Percentiles rank a stretch among this genome's conserved stretches.
These are phyloP conservation scores for Rhododendron simsii DNA, from an alignment of 148 eudicot genomes.

Conservation along the genomic window DNA sequence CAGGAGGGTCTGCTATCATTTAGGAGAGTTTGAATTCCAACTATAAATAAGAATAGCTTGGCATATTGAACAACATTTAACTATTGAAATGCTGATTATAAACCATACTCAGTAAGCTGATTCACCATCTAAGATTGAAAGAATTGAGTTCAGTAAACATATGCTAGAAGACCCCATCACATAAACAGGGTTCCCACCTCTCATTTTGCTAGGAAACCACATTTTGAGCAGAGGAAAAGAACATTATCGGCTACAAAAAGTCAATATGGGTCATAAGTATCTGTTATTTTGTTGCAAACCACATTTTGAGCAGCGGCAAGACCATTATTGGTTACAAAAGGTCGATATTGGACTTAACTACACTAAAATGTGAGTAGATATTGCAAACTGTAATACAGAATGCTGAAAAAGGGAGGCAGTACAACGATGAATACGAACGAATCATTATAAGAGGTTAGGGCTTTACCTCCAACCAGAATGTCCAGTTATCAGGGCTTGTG, in stretches of 20 bases:
- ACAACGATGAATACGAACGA: neutral
- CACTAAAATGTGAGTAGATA: neutral
- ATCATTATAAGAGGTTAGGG: neutral
- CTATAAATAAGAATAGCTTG: neutral
- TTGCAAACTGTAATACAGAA: neutral
- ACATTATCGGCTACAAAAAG: neutral
- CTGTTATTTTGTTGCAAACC: neutral
- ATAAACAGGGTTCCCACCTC: neutral
- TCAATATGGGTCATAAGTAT: neutral
- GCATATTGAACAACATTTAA: neutral
- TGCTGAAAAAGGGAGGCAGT: neutral
- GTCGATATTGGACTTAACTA: neutral
- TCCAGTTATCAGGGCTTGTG: constrained; percentile 70
- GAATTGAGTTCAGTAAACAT: neutral
- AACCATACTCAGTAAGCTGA: neutral
- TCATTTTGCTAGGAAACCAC: neutral
- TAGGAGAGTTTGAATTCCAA: neutral
- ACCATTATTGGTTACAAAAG: neutral
- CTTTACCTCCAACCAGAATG: constrained; percentile 93
- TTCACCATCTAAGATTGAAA: neutral
- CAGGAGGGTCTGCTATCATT: neutral
- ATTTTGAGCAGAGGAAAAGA: neutral
- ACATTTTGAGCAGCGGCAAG: neutral
- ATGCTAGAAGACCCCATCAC: neutral
- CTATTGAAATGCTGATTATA: neutral